Conservation (phyloP, 768 basidiomycete genomes). For the Tremella yokohamensis region DNA sequence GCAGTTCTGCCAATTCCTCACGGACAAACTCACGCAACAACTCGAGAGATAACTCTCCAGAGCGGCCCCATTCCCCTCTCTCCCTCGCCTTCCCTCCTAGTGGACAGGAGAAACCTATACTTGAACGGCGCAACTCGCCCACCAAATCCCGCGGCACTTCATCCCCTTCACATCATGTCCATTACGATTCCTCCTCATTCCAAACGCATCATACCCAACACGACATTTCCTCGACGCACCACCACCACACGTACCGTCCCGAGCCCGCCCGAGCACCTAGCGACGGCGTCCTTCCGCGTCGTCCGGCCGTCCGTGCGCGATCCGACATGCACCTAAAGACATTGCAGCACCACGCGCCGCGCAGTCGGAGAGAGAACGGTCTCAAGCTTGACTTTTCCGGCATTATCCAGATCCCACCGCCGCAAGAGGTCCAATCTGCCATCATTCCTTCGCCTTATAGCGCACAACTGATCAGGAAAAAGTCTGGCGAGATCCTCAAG, state of each 20-base stretch:
- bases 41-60: constrained; percentile 11
- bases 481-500: constrained; percentile 89
- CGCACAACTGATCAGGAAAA: constrained; percentile 67
- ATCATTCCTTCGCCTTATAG: constrained; percentile 44
- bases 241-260: not conserved
- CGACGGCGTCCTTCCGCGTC: constrained; percentile 7
- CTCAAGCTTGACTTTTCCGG: constrained; percentile 49
- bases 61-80: constrained; percentile 4
- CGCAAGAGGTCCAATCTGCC: constrained; percentile 22
- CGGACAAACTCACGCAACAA: constrained; percentile 23
- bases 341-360: constrained; percentile 11
- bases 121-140: not conserved
- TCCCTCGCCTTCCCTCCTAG: not conserved
- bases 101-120: not conserved
- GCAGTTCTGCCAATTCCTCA: constrained; percentile 15
- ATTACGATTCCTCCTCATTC: constrained; percentile 2
- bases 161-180: constrained; percentile 7
- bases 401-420: constrained; percentile 27
- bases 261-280: not conserved
- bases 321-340: constrained; percentile 21
- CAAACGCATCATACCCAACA: constrained; percentile 4
- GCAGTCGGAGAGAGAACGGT: constrained; percentile 37
- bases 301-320: constrained; percentile 13
- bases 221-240: not conserved
- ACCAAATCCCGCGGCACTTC: constrained; percentile 3